Percentiles rank a stretch among this genome's conserved stretches.
Conservation (phyloP, 2,329 filamentous ascomycete species). For the Diplodia scrobiculata region DNA sequence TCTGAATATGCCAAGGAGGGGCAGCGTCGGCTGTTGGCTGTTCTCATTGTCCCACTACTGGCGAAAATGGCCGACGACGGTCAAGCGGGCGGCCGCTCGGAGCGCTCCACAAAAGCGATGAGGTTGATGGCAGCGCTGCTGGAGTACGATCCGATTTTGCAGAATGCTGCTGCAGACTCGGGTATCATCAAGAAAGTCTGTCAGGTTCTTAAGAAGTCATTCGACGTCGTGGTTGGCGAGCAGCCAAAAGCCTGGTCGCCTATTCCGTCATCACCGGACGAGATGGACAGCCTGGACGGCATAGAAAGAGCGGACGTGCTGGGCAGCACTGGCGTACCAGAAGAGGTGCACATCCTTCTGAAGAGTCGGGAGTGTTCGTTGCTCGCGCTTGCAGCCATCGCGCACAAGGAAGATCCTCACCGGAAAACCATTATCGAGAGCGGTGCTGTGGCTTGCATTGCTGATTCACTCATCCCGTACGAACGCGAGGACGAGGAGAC, state of each 20-base stretch:
- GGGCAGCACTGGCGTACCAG: conserved; percentile 34
- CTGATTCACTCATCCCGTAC: conserved; percentile 74
- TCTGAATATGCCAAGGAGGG: conserved; percentile 43
- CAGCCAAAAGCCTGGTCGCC: conserved; percentile 60
- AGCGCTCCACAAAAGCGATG: conserved; percentile 59
- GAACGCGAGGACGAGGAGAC: conserved; percentile 19
- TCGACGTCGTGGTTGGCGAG: conserved; percentile 55
- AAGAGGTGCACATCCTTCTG: conserved; percentile 64
- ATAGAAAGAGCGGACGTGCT: conserved; percentile 21
- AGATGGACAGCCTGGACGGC: conserved; percentile 15
- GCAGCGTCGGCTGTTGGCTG: conserved; percentile 46
- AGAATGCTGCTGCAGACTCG: conserved; percentile 77
- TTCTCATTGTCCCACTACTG: conserved; percentile 52
- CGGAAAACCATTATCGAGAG: conserved; percentile 79
- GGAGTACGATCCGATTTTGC: conserved; percentile 74
- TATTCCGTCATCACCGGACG: conserved; percentile 34
- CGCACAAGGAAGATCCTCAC: conserved; percentile 79
- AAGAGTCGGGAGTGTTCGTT: conserved; percentile 74
- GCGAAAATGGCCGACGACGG: conserved; percentile 51
- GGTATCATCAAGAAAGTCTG: conserved; percentile 64
- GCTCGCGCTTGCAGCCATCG: conserved; percentile 77
- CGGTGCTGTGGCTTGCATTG: conserved; percentile 77
- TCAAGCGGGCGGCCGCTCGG: conserved; percentile 33
- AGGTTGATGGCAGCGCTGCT: conserved; percentile 76
- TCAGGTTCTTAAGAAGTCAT: conserved; percentile 66